These are phyloP conservation scores for Globisporangium splendens DNA, from an alignment of 352 stramenopile species.

Conservation along the genomic window DNA sequence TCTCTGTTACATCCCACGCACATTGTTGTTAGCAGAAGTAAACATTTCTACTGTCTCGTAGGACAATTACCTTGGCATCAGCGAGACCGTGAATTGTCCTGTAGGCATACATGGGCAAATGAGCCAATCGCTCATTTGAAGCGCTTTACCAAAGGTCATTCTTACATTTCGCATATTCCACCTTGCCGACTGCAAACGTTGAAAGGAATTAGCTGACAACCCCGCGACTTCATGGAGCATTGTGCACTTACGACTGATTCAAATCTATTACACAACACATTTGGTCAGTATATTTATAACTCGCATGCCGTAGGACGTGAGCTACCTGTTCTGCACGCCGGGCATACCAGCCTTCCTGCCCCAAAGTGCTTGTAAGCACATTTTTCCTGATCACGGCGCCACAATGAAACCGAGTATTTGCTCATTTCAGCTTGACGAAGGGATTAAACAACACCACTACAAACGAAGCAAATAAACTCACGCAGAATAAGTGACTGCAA, in stretches of 20 bases:
- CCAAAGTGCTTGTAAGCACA: slow-evolving; percentile 84
- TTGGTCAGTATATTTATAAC: neutral
- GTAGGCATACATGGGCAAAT: neutral
- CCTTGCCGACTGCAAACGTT: slow-evolving; percentile 22
- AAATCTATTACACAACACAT: slow-evolving; percentile 28
- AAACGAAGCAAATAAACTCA: slow-evolving; percentile 12
- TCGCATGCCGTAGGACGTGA: neutral
- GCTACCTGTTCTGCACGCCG: slow-evolving; percentile 50
- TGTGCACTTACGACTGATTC: slow-evolving; percentile 39
- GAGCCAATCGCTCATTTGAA: neutral
- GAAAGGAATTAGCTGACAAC: neutral
- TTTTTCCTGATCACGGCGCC: slow-evolving; percentile 52
- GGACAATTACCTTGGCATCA: slow-evolving; percentile 47
- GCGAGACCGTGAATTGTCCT: slow-evolving; percentile 68
- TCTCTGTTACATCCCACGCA: neutral
- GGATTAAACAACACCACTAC: neutral
- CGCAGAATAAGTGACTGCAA: slow-evolving; percentile 77
- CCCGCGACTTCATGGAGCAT: neutral
- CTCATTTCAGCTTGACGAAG: neutral
- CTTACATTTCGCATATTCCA: slow-evolving; percentile 70
- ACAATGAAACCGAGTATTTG: neutral
- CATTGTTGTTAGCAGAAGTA: neutral
- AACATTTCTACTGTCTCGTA: neutral
- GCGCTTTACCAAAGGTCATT: neutral
- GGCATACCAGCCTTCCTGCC: slow-evolving; percentile 54